Evolutionary conservation across 2,329 filamentous ascomycete genomes (phyloP).

Genomic region (Aspergillus persii): DNA sequence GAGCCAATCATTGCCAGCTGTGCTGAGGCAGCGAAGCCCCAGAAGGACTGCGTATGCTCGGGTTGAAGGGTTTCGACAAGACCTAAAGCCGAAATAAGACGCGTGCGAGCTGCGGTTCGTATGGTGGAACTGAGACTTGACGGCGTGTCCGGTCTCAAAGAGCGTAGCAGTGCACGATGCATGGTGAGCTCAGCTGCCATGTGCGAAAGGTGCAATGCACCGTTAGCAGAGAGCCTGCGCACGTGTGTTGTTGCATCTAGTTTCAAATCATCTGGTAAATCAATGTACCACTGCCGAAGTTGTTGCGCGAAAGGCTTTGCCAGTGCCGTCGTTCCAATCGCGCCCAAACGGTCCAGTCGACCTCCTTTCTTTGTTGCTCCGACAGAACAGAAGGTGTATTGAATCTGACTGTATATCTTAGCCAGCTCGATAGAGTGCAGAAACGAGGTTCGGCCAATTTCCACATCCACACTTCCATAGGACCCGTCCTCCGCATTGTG

Average conservation of each 20-base stretch:
- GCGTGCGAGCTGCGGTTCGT: conserved; percentile 43
- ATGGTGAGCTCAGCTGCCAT: conserved; percentile 13
- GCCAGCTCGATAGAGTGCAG: conserved; percentile 10
- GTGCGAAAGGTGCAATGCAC: conserved; percentile 6
- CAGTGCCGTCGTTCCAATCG: conserved; percentile 5
- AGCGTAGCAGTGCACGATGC: conserved; percentile 12
- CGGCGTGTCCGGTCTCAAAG: conserved; percentile 9
- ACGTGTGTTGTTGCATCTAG: conserved; percentile 7
- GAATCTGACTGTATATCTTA: conserved; percentile 14
- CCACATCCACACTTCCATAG: conserved; percentile 8
- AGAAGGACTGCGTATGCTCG: conserved; percentile 48
- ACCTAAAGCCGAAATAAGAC: conserved; percentile 45
- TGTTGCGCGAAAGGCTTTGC: conserved; percentile 10
- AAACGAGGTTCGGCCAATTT: conserved; percentile 7
- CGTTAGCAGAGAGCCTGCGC: conserved; percentile 10
- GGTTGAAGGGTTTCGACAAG: conserved; percentile 46
- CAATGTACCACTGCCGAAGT: conserved; percentile 12
- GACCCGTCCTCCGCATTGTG: conserved; percentile 19
- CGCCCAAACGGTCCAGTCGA: conserved; percentile 6
- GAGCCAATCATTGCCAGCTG: conserved; percentile 44
- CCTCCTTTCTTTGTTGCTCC: conserved; percentile 10
- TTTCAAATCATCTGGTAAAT: conserved; percentile 7
- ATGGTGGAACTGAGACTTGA: conserved; percentile 24
- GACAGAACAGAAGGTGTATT: conserved; percentile 10
- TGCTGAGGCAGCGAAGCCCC: conserved; percentile 47